phyloP scores from a whole-genome alignment of 441 rosid genomes.

The Croton setiger region DNA sequence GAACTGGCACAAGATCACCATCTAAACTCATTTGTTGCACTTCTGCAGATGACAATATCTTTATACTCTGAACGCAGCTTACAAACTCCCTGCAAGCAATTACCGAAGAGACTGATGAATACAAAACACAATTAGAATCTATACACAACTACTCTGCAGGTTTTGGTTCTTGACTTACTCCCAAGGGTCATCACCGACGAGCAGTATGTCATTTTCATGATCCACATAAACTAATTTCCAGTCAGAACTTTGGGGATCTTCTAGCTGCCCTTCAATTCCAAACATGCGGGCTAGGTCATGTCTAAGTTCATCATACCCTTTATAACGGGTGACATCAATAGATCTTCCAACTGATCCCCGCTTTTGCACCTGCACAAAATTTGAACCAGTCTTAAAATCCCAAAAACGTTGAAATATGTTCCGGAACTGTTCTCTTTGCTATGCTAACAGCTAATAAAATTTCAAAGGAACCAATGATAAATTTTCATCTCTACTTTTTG shows the following conservation, averaged over 20 bases:
- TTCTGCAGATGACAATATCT: conserved; percentile 88
- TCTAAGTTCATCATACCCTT: conserved; percentile 80
- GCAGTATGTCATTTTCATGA: conserved; percentile 88
- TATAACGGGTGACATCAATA: conserved; percentile 82
- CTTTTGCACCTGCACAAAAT: conserved; percentile 70
- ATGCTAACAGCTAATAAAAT: too few species aligned
- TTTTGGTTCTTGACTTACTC: conserved; percentile 56
- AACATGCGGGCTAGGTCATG: conserved; percentile 91
- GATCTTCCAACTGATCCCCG: conserved; percentile 99
- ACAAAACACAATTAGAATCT: neutral
- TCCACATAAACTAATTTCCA: conserved; percentile 95
- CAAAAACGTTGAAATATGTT: too few species aligned
- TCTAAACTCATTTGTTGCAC: conserved; percentile 98
- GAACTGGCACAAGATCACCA: conserved; percentile 72
- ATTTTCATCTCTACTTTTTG: too few species aligned
- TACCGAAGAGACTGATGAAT: neutral
- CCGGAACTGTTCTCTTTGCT: neutral
- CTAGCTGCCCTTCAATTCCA: conserved; percentile 93
- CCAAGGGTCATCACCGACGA: conserved; percentile 99
- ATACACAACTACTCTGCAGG: neutral
- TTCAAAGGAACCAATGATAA: too few species aligned
- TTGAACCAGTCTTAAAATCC: conserved; percentile 17
- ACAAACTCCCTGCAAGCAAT: conserved; percentile 72
- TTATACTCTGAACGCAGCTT: conserved; percentile 86
- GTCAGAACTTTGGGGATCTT: conserved; percentile 85